Conservation (phyloP, 1,284 basidiomycete genomes). For the Cryptococcus neoformans region DNA sequence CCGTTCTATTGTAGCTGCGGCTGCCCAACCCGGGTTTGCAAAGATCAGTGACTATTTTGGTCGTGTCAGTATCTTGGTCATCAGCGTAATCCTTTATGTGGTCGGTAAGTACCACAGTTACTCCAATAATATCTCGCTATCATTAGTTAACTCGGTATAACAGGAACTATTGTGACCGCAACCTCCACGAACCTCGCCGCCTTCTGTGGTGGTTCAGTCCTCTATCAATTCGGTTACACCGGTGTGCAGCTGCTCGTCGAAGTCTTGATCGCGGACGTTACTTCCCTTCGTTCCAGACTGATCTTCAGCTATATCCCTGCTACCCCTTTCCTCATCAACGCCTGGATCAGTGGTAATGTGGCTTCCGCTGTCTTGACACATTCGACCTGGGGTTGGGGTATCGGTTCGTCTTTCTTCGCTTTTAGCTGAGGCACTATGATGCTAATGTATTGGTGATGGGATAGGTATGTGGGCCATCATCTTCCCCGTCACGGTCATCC, state of each 20-base stretch:
- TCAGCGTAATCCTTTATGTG: slow-evolving; percentile 46
- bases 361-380: slow-evolving; percentile 30
- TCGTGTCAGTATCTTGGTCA: slow-evolving; percentile 42
- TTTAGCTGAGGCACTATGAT: background rate
- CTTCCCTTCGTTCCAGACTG: slow-evolving; percentile 48
- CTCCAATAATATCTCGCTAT: background rate
- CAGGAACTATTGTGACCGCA: slow-evolving; percentile 47
- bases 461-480: slow-evolving; percentile 51
- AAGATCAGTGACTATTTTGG: slow-evolving; percentile 49
- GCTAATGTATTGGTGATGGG: background rate
- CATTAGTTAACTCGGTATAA: background rate
- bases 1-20: slow-evolving; percentile 36
- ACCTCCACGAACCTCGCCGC: slow-evolving; percentile 32
- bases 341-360: slow-evolving; percentile 49
- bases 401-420: slow-evolving; percentile 10
- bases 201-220: slow-evolving; percentile 46
- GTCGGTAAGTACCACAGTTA: slow-evolving; percentile 21
- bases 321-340: slow-evolving; percentile 47
- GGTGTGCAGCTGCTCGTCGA: slow-evolving; percentile 38
- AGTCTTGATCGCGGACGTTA: slow-evolving; percentile 50
- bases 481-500: slow-evolving; percentile 44
- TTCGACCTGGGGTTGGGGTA: slow-evolving; percentile 45
- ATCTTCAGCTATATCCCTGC: slow-evolving; percentile 51
- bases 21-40: slow-evolving; percentile 39
- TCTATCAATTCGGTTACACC: slow-evolving; percentile 44